Evolutionary conservation across 352 stramenopile genomes (phyloP).

Genomic region (Phytopythium montanum): DNA sequence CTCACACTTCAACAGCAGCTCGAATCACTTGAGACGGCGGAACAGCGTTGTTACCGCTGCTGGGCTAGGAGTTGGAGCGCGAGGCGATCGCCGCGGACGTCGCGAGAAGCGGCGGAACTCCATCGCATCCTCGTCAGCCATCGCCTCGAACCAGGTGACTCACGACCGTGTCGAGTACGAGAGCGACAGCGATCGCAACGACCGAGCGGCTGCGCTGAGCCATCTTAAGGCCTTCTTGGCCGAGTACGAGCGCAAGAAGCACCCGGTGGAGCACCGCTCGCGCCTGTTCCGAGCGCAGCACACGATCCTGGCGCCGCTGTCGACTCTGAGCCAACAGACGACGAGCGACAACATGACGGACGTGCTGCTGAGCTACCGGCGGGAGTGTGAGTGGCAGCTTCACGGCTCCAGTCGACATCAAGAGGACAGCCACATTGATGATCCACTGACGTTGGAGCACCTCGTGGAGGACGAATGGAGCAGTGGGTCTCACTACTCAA

Average conservation of each 20-base stretch:
- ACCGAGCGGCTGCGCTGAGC: not conserved
- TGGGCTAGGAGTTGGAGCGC: not conserved
- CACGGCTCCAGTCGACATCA: not conserved
- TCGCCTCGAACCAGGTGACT: not conserved
- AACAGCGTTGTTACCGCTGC: not conserved
- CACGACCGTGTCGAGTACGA: not conserved
- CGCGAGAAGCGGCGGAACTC: not conserved
- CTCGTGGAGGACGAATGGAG: slow-evolving; percentile 1
- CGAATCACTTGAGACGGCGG: not conserved
- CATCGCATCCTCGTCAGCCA: not conserved
- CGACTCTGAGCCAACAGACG: slow-evolving; percentile 17
- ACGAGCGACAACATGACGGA: slow-evolving; percentile 2
- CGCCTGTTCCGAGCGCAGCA: slow-evolving; percentile 24
- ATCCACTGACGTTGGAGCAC: slow-evolving; percentile 4
- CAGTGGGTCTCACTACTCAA: too few species aligned
- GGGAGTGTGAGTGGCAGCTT: not conserved
- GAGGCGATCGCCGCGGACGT: not conserved
- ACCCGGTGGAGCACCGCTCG: slow-evolving; percentile 21
- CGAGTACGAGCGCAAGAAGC: slow-evolving; percentile 24
- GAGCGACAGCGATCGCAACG: not conserved
- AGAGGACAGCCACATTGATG: not conserved
- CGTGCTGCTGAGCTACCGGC: slow-evolving; percentile 2
- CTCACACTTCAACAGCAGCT: slow-evolving; percentile 22
- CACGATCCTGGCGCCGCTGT: slow-evolving; percentile 26
- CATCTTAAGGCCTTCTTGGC: slow-evolving; percentile 29